Base-by-base conservation (phyloP, 2,329 filamentous ascomycete species). In the Kalmusia sp. region DNA sequence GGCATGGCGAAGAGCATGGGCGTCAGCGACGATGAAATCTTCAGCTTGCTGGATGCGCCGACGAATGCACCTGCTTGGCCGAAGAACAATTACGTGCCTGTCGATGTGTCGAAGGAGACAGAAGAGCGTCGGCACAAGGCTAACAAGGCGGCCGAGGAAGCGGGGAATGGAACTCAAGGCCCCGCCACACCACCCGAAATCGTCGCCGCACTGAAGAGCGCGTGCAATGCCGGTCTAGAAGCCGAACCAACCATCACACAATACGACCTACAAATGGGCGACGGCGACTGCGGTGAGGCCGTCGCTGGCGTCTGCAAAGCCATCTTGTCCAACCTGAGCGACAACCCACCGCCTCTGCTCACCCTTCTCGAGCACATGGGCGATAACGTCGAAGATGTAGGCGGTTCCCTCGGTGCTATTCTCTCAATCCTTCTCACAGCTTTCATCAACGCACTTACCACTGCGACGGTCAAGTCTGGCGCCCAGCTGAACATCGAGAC, bases 391-490 rank as follows among this genome's bases (percentile, higher is more conserved):
- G 88, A 91, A 48, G 84, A 79, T 52, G 90, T 91, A 82, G 88
- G 90, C 68, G 89, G 88, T 49, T 91, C 88, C 2, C 88, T 86
- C 0, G 88, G 89, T 28, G 89, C 88, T 21, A 83, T 91, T 54
- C 88, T 90, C 63, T 88, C 90, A 66, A 96, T 97, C 73, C 95
- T 96, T 79, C 83, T 96, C 52, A 96, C 96, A 65, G 87, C 92
- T 0, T 87, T 96, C 58, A 77, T 77, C 1, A 76, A 77, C 37
- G 71, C 73, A 2, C 63, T 80, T 4, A 55, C 65, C 14, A 56
- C 63, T n/a, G 63, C 63, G 3, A 74, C 71, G 2, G 60, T 70
- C 0, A 62, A 58, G 3, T 50, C 48, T 1, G 28, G 30, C 8
- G 69, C 75, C 1, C 72, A 77, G 3, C 53, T 76, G 59, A n/a